Percentiles rank a stretch among this genome's conserved stretches.
These are phyloP conservation scores for Aspergillus carlsbadensis DNA, from an alignment of 495 filamentous ascomycete genomes.

Conservation along the genomic window DNA sequence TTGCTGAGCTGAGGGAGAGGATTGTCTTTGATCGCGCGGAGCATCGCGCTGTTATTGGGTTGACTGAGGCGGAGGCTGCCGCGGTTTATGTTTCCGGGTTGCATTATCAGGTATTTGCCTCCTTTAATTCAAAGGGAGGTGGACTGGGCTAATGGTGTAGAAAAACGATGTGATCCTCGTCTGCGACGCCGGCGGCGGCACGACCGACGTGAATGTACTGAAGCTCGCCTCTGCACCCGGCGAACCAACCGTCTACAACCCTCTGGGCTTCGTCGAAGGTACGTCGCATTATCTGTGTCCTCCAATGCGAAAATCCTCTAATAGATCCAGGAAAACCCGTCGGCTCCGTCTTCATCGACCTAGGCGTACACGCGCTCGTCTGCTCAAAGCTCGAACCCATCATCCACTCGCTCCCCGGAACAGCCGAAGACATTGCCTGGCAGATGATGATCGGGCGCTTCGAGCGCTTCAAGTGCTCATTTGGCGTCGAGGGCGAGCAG, in stretches of 20 bases:
- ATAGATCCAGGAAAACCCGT: conserved; percentile 5
- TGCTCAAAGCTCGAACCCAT: conserved; percentile 7
- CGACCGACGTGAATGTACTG: conserved; percentile 11
- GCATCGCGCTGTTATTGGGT: conserved; percentile 52
- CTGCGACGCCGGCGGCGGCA: conserved; percentile 10
- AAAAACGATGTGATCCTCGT: conserved; percentile 10
- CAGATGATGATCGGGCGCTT: conserved; percentile 7
- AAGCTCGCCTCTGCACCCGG: background rate
- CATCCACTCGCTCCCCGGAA: background rate
- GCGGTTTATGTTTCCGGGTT: conserved; percentile 55
- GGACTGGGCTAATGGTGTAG: background rate
- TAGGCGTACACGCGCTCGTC: conserved; percentile 4
- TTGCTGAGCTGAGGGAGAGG: conserved; percentile 37
- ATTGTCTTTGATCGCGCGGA: conserved; percentile 35
- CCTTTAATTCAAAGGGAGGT: background rate
- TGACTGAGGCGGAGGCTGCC: conserved; percentile 69
- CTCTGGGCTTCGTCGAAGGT: conserved; percentile 11
- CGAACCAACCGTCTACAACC: conserved; percentile 4
- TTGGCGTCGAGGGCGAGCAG: conserved; percentile 3
- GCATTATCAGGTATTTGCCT: conserved; percentile 25
- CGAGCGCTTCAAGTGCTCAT: conserved; percentile 13
- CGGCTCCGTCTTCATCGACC: conserved; percentile 10
- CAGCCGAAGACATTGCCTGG: background rate
- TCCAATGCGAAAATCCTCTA: background rate
- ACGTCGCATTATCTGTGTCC: background rate